Evolutionary conservation across 441 rosid species (phyloP), one percentile per base, ranked within the genome.

Genomic region (Populus hybrid): DNA sequence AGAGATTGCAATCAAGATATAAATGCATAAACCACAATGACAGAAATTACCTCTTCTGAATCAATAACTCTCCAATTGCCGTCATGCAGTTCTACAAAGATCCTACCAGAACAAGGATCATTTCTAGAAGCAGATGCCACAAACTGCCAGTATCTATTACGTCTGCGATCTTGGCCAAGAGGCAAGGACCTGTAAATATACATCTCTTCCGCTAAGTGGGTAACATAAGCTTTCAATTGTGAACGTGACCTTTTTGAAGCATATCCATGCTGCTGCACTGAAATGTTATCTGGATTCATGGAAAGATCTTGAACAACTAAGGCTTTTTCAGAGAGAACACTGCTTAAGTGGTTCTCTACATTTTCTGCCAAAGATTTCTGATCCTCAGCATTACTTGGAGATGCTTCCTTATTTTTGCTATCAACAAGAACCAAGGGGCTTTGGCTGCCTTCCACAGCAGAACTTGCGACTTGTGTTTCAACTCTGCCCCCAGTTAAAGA

Each of bases 131-230:
- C 92, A 76, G 98, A 92, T 75, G 98, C 90, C 75, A 91, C 91
- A 87, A 95, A 97, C 79, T 87, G 98, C 99, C 99, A 97, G 82
- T 97, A 97, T 68, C 99, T 90, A 81, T 97, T 95, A 75, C 91
- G 94, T 81, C 97, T 88, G 59, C 99, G 94, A 86, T 97, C 99
- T 86, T 91, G 99, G 79, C 99, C 99, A 50, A 97, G 96, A 38
- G 99, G 99, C 88, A 97, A 90, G 75, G 99, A 97, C 85, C 98
- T 88, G 83, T 91, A 97, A 16, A 89, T 90, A 82, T 92, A 89
- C 83, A 90, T 89, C 86, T 97, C 97, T 90, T 97, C 99, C n/a
- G 99, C 94, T 85, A 82, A 84, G 80, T 95, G 96, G 70, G 88
- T 88, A 75, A 95, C 88, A 79, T 91, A 95, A 63, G 99, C 92